phyloP scores from a whole-genome alignment of 768 basidiomycete species.

The Aureoboletus auriporus region DNA sequence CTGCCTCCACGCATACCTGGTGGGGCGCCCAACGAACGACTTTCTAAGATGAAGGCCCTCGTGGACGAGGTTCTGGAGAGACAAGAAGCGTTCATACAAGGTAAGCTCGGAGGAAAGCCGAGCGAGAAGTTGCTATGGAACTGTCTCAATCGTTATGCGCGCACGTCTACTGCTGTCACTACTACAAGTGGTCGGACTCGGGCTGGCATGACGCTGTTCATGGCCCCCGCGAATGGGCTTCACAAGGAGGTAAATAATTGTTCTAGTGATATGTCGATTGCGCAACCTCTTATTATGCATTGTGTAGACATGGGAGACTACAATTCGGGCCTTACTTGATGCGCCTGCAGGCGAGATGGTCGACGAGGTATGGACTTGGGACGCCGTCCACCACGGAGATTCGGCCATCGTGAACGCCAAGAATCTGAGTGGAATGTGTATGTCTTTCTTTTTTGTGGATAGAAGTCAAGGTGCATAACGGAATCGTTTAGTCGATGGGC shows the following conservation, averaged over 20 bases:
- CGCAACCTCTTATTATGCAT: not conserved
- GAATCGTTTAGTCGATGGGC: slow-evolving; percentile 61
- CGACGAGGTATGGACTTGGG: slow-evolving; percentile 80
- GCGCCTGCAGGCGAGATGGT: slow-evolving; percentile 36
- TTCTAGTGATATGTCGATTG: not conserved
- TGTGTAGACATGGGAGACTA: slow-evolving; percentile 40
- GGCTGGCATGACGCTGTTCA: slow-evolving; percentile 60
- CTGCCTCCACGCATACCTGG: slow-evolving; percentile 11
- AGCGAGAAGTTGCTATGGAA: slow-evolving; percentile 54
- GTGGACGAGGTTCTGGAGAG: slow-evolving; percentile 17
- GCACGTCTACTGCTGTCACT: not conserved
- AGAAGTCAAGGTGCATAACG: not conserved
- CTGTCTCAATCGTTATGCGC: slow-evolving; percentile 66
- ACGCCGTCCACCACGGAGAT: slow-evolving; percentile 83
- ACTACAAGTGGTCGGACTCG: not conserved
- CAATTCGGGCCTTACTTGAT: too few species aligned
- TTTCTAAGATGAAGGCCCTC: slow-evolving; percentile 5
- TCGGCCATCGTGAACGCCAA: slow-evolving; percentile 35
- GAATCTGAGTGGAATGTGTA: slow-evolving; percentile 55
- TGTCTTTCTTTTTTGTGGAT: slow-evolving; percentile 20
- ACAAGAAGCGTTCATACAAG: slow-evolving; percentile 10
- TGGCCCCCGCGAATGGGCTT: slow-evolving; percentile 84
- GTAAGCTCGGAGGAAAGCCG: slow-evolving; percentile 10
- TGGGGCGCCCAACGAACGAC: slow-evolving; percentile 8
- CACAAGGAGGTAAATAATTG: slow-evolving; percentile 67